Conservation (phyloP, 495 filamentous ascomycete species). For the Bathelium albidoporum region DNA sequence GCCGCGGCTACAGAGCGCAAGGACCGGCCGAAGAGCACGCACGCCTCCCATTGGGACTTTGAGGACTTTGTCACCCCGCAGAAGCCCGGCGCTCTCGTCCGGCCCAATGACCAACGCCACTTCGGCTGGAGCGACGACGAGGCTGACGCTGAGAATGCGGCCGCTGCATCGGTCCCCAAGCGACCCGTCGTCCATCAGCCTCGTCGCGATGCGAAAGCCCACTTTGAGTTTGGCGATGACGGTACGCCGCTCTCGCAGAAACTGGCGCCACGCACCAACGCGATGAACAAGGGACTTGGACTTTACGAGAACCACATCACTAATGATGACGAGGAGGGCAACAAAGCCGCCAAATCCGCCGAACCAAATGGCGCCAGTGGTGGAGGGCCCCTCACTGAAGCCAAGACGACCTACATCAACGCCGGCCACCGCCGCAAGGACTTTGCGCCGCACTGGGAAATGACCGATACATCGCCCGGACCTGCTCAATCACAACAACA, state of each 20-base stretch:
- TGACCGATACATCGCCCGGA: conserved; percentile 49
- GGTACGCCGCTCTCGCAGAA: conserved; percentile 31
- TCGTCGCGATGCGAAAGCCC: conserved; percentile 66
- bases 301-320: conserved; percentile 71
- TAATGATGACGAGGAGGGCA: conserved; percentile 41
- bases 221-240: conserved; percentile 64
- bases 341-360: conserved; percentile 17
- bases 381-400: conserved; percentile 32
- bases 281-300: conserved; percentile 51
- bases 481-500: conserved; percentile 5
- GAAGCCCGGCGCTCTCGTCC: conserved; percentile 45
- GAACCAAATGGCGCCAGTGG: conserved; percentile 19
- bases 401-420: conserved; percentile 52
- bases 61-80: conserved; percentile 74
- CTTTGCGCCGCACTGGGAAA: conserved; percentile 61
- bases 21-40: conserved; percentile 29
- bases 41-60: conserved; percentile 67
- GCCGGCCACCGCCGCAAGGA: conserved; percentile 61
- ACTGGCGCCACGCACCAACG: conserved; percentile 19
- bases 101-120: conserved; percentile 50
- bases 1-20: conserved; percentile 18
- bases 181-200: conserved; percentile 48
- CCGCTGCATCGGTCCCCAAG: conserved; percentile 29
- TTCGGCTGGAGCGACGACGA: conserved; percentile 63
- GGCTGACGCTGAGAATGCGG: conserved; percentile 33